phyloP scores from a whole-genome alignment of 805 yeast species.

The Cyberlindnera nakhonratchasimensis region DNA sequence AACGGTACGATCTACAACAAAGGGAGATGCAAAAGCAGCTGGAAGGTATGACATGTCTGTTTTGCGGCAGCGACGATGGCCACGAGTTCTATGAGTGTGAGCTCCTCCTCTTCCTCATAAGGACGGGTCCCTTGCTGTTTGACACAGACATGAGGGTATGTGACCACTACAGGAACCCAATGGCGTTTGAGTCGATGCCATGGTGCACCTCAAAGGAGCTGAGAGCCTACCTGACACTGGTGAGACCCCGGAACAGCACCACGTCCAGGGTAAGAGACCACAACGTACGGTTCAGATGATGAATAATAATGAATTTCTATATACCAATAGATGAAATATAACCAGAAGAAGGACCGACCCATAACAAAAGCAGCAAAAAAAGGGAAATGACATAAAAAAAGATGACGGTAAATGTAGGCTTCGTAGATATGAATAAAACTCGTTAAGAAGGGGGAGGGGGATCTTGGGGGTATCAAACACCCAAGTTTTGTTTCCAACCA shows the following conservation, averaged over 20 bases:
- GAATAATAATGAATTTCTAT: background rate
- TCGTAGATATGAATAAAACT: no score
- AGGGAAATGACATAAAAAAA: background rate
- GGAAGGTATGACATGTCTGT: conserved; percentile 1
- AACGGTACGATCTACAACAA: background rate
- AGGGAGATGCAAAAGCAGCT: background rate
- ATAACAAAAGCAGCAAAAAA: background rate
- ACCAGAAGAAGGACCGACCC: background rate
- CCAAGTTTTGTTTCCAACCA: conserved; percentile 16
- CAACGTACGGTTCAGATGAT: background rate
- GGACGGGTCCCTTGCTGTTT: background rate
- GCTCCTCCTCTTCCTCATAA: background rate
- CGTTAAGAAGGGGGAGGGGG: no score
- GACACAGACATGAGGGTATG: background rate
- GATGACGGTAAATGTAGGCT: background rate
- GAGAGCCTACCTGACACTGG: background rate
- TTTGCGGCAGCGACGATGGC: conserved; percentile 3
- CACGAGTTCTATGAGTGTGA: conserved; percentile 1
- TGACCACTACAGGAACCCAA: background rate
- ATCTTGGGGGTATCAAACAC: conserved; percentile 5
- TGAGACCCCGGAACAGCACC: background rate
- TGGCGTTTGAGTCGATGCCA: conserved; percentile 1
- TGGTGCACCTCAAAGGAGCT: conserved; percentile 3
- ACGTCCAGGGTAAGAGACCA: background rate
- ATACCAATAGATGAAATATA: background rate